Base-by-base conservation (phyloP, 768 basidiomycete species). In the Termitomyces sp. region DNA sequence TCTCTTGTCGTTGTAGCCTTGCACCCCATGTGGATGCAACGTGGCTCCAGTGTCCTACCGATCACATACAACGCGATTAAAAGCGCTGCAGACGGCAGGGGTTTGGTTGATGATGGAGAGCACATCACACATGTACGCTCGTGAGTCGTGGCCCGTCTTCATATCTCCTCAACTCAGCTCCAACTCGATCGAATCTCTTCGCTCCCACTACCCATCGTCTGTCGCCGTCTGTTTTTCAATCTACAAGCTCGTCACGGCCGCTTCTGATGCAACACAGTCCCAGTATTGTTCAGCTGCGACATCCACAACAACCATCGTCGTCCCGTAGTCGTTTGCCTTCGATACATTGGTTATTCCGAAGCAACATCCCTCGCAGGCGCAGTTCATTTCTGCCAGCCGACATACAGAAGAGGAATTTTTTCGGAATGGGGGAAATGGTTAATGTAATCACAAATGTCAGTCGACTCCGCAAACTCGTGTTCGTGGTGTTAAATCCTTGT, bases 351-450 rank as follows among this genome's bases (percentile, higher is more conserved):
- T 76, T 90, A 54, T 89, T 89, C 69, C 80, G 86, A 62, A 85
- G 81, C 62, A 89, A 88, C 68, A 82, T 90, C 48, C 86, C 87
- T 62, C 81, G 86, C 42, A 76, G 81, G 63, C 77, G 86, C 61
- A 78, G 79, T 57, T 85, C 84, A 19, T 81, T 77, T 50, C 72
- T 87, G 57, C 82, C 84, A 19, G 68, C 76, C 40, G 84, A 87
- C 66, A 73, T 83, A 48, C 83, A 82, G 66, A 85, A 83, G 65
- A 78, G 89, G 54, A 85, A 85, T 59, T 82, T 91, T 60, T 92
- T 92, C 60, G 90, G 91, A 27, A 79, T 92, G 75, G 82, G 87
- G 51, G 90, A 92, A 59, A 84, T 94, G 53, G 71, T 92, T 35
- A 80, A 82, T 21, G 90, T 92, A 19, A 70, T 92, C 21, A 74